A percentile compares a stretch with the other conserved stretches of the same genome.
These are phyloP conservation scores for Candida berthetii DNA, from an alignment of 805 yeast genomes.

Conservation along the genomic window DNA sequence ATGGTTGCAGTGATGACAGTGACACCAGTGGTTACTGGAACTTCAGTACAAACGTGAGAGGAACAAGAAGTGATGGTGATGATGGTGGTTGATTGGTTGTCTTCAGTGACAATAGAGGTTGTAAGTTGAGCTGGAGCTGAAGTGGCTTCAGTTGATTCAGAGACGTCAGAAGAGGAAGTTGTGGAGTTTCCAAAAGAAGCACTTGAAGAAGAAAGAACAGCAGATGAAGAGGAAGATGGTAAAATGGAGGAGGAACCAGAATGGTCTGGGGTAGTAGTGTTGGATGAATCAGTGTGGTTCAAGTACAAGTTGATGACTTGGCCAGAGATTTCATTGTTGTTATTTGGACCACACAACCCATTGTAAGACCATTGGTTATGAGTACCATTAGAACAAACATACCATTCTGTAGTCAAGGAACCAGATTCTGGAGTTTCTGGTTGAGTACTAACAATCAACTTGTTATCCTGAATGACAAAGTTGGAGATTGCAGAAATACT, in stretches of 20 bases:
- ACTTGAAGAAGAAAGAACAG: constrained; percentile 6
- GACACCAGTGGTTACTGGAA: constrained; percentile 19
- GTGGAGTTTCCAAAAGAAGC: constrained; percentile 7
- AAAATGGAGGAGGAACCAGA: too few species aligned
- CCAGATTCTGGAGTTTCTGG: not conserved
- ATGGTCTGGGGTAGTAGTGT: constrained; percentile 3
- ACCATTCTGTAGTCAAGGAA: not conserved
- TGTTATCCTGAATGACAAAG: not conserved
- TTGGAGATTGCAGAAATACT: not conserved
- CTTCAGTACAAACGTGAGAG: constrained; percentile 4
- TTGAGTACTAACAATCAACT: not conserved
- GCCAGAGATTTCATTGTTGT: constrained; percentile 7
- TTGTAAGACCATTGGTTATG: not conserved
- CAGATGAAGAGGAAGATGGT: constrained; percentile 6
- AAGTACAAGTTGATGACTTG: constrained; percentile 5
- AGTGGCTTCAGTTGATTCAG: constrained; percentile 7
- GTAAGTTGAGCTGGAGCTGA: constrained; percentile 5
- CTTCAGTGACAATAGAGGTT: constrained; percentile 16
- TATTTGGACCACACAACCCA: constrained; percentile 13
- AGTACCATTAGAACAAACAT: not conserved
- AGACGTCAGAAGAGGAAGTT: constrained; percentile 10
- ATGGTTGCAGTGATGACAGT: constrained; percentile 24
- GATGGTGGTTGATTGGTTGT: constrained; percentile 17
- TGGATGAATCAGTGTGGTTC: constrained; percentile 7
- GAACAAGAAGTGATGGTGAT: constrained; percentile 20